These are phyloP conservation scores for Adenanthera pavonina DNA, from an alignment of 306 rosid genomes.

Conservation along the genomic window DNA sequence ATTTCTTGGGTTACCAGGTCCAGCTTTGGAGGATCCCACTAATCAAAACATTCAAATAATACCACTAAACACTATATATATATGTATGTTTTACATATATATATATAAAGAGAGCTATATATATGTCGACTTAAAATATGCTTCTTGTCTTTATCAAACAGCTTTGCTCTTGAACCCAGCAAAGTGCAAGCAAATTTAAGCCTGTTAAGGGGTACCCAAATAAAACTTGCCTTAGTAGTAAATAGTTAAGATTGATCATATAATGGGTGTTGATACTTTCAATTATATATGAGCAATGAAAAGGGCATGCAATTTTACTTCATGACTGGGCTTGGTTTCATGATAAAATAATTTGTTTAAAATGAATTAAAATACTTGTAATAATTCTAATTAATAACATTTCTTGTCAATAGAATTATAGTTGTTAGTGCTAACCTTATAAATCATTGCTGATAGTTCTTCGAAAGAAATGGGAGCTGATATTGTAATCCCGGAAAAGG, in stretches of 20 bases:
- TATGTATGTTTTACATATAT: not conserved
- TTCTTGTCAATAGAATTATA: too few relatives aligned
- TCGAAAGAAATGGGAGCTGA: not conserved
- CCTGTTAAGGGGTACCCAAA: not conserved
- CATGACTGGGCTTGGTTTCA: too few relatives aligned
- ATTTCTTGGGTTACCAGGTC: conserved; percentile 3
- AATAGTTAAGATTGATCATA: not conserved
- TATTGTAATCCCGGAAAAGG: not conserved
- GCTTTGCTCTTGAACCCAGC: conserved; percentile 39
- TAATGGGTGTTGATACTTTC: not conserved
- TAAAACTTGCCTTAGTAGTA: not conserved
- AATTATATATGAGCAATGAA: not conserved
- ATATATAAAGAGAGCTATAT: not conserved
- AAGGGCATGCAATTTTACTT: not conserved
- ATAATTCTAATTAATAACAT: not conserved
- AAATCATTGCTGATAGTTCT: conserved; percentile 6
- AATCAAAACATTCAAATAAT: not conserved
- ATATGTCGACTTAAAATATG: conserved; percentile 20
- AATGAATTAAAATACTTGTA: not conserved
- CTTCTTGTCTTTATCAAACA: conserved; percentile 40
- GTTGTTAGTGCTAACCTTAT: not conserved
- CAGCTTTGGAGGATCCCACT: conserved; percentile 25
- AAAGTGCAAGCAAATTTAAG: not conserved
- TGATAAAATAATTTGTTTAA: too few relatives aligned
- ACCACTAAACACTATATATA: not conserved